Base-by-base conservation (phyloP, 495 filamentous ascomycete species). In the Daldinia decipiens region DNA sequence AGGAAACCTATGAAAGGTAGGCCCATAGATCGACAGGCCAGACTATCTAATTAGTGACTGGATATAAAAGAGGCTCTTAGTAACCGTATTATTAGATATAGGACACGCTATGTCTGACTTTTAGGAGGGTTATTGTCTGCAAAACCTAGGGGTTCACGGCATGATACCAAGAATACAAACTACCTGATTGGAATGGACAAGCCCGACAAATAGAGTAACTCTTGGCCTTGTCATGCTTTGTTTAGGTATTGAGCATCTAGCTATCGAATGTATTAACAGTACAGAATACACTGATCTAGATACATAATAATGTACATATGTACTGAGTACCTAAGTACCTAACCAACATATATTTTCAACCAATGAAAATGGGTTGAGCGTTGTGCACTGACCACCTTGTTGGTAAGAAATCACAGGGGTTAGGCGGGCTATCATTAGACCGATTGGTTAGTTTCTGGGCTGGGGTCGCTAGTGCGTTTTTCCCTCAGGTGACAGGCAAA, bases 401-500 rank as follows among this genome's bases (percentile, higher is more conserved):
- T 31, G 31, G 50, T 53, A 8, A 53, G 11, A 31, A 55, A 9
- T 32, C 15, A 38, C 38, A 21, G 57, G 61, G 32, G 21, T 31
- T 21, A 5, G 3, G 7, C 54, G 70, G 70, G 31, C 15, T 36
- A 72, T 68, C 34, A 15, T 72, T 61, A 50, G 5, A 62, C 65
- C 65, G 70, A 63, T 63, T 68, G 60, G 65, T 26, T 38, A 47
- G 34, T 1, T 21, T 26, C 2, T 53, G 11, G 59, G 53, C 36
- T 29, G 55, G 39, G 40, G 45, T 31, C 13, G 4, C 53, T 72
- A 72, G 69, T 34, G 69, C 51, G 60, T 64, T 65, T 68, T 43
- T 61, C 66, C 61, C 74, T 72, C 78, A 80, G 65, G 80, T 78
- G 74, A 79, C 71, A 73, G 76, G 77, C 78, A 81, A 81, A 79